These are phyloP conservation scores for Russula lepida DNA, from an alignment of 768 basidiomycete genomes.

Conservation along the genomic window DNA sequence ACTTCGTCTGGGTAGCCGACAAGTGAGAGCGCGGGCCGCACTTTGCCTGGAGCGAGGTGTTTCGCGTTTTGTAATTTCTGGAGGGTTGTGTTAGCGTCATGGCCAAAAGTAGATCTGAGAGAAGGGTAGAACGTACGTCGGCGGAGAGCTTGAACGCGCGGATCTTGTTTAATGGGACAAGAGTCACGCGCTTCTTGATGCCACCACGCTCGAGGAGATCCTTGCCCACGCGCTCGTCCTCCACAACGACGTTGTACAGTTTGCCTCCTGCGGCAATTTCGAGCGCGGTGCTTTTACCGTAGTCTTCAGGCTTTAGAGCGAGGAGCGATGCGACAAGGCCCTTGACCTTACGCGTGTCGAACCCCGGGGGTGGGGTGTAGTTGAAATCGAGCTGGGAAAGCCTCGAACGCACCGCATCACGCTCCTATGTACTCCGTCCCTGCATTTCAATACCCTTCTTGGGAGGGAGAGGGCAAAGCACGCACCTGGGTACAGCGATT, in stretches of 20 bases:
- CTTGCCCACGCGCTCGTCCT: conserved; percentile 83
- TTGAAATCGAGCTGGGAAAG: conserved; percentile 74
- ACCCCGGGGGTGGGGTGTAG: conserved; percentile 71
- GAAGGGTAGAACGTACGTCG: conserved; percentile 32
- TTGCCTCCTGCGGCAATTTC: conserved; percentile 88
- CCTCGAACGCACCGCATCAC: conserved; percentile 57
- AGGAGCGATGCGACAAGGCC: conserved; percentile 90
- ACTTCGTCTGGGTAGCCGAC: conserved; percentile 79
- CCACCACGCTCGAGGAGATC: conserved; percentile 69
- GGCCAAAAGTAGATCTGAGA: not conserved
- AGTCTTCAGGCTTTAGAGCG: conserved; percentile 57
- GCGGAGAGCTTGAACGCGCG: conserved; percentile 46
- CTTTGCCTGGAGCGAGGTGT: conserved; percentile 68
- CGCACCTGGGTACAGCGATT: conserved; percentile 56
- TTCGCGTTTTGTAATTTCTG: conserved; percentile 75
- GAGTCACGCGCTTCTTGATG: conserved; percentile 82
- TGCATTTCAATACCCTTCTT: not conserved
- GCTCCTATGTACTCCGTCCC: conserved; percentile 36
- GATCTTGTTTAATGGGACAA: conserved; percentile 93
- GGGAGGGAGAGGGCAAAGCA: not conserved
- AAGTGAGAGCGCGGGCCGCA: conserved; percentile 79
- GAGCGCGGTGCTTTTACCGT: conserved; percentile 77
- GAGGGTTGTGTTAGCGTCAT: not conserved
- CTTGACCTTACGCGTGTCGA: conserved; percentile 81
- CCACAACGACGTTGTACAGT: conserved; percentile 89